Conservation (phyloP, 495 filamentous ascomycete species). For the Venustampulla echinocandica region DNA sequence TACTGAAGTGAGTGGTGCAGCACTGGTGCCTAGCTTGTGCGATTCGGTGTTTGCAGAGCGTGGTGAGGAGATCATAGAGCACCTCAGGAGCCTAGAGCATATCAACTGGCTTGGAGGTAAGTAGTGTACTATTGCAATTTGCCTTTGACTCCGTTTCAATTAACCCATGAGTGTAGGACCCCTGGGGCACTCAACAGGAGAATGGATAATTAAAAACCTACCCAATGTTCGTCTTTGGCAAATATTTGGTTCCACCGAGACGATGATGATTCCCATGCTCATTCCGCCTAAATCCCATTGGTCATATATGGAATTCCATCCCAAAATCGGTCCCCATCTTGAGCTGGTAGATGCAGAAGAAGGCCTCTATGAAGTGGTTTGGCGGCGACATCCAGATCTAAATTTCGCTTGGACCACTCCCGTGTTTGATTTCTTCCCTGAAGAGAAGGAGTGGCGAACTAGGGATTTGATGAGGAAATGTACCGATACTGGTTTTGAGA, state of each 20-base stretch:
- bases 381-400: conserved; percentile 34
- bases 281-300: conserved; percentile 28
- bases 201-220: background rate
- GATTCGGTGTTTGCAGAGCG: background rate
- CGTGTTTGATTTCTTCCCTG: conserved; percentile 45
- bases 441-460: conserved; percentile 39
- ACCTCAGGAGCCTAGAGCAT: background rate
- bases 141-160: background rate
- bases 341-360: conserved; percentile 28
- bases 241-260: conserved; percentile 7
- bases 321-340: conserved; percentile 35
- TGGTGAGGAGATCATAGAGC: background rate
- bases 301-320: conserved; percentile 44
- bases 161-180: background rate
- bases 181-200: background rate
- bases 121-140: background rate
- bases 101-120: conserved; percentile 6
- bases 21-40: background rate
- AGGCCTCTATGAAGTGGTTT: conserved; percentile 40
- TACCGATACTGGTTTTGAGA: conserved; percentile 23
- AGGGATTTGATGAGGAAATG: conserved; percentile 35
- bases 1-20: background rate
- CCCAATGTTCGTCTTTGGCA: conserved; percentile 1
- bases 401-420: conserved; percentile 30
- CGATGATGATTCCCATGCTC: background rate